phyloP scores from a whole-genome alignment of 2,329 filamentous ascomycete genomes.

The Gaeumannomyces tritici region DNA sequence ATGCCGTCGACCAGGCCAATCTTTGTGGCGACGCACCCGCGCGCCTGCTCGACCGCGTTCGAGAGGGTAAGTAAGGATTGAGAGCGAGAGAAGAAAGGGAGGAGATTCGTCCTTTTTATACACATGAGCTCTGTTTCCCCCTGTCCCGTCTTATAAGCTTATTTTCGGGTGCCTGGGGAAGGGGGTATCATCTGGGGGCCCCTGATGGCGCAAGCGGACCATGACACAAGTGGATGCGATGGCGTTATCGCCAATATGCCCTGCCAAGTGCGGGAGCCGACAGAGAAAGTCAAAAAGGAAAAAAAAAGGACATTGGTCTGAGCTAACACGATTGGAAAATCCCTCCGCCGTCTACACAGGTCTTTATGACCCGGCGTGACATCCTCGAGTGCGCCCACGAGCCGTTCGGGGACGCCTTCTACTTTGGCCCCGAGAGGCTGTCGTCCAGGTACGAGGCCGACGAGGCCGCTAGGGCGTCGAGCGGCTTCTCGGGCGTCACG shows the following conservation, averaged over 20 bases:
- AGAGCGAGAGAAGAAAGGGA: neutral
- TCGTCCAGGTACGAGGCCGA: slow-evolving; percentile 71
- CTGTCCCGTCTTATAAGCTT: neutral
- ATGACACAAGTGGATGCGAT: neutral
- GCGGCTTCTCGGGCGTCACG: slow-evolving; percentile 60
- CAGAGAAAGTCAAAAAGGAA: neutral
- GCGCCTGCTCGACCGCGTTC: slow-evolving; percentile 94
- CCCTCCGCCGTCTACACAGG: slow-evolving; percentile 36
- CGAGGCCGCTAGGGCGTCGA: slow-evolving; percentile 39
- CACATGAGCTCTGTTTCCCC: neutral
- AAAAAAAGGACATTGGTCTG: no score
- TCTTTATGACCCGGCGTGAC: slow-evolving; percentile 91
- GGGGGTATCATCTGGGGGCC: neutral
- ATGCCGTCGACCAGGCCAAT: slow-evolving; percentile 41
- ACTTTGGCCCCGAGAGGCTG: slow-evolving; percentile 86
- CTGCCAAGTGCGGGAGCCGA: no score
- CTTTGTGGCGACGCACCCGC: slow-evolving; percentile 87
- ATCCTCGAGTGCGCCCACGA: slow-evolving; percentile 81
- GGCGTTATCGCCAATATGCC: neutral
- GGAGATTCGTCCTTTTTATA: slow-evolving; percentile 3
- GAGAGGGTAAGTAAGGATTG: slow-evolving; percentile 59
- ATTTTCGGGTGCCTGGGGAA: neutral
- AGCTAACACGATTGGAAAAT: neutral
- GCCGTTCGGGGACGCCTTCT: slow-evolving; percentile 94
- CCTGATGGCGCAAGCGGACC: neutral